A percentile compares a stretch with the other conserved stretches of the same genome.
Evolutionary conservation across 345 rosid genomes (phyloP).

Genomic region (Arabidopsis thaliana): DNA sequence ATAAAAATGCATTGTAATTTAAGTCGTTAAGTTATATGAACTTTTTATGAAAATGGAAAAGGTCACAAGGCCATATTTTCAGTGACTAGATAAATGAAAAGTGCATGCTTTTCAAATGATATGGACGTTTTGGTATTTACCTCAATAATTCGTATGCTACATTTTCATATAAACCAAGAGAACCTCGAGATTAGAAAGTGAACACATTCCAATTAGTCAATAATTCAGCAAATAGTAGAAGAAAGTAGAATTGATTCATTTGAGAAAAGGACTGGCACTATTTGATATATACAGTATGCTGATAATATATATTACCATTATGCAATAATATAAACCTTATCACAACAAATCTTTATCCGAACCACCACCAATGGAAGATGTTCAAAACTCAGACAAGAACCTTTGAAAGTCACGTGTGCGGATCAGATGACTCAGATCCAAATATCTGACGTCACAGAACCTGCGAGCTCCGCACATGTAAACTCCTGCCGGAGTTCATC

Average conservation of each 20-base stretch:
- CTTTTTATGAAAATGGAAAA: neutral
- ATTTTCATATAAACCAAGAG: neutral
- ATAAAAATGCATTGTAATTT: neutral
- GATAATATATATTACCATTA: neutral
- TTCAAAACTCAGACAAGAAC: neutral
- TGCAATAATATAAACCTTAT: neutral
- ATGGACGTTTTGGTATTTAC: too few species aligned
- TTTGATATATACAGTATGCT: neutral
- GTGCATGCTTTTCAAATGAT: too few species aligned
- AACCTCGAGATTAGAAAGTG: constrained; percentile 13
- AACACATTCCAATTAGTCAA: neutral
- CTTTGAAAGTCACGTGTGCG: constrained; percentile 19
- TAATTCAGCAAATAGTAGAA: neutral
- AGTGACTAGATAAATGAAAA: too few species aligned
- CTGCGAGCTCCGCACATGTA: constrained; percentile 3
- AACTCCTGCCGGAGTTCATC: neutral
- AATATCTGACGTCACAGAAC: neutral
- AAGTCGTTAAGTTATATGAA: neutral
- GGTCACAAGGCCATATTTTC: too few species aligned
- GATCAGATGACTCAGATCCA: constrained; percentile 11
- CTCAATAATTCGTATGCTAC: neutral
- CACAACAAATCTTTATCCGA: neutral
- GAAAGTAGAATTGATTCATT: constrained; percentile 2
- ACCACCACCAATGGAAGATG: constrained; percentile 10
- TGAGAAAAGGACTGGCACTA: constrained; percentile 16